phyloP scores from a whole-genome alignment of 1,139 yeast genomes.

The Saccharomycopsis hybrid region DNA sequence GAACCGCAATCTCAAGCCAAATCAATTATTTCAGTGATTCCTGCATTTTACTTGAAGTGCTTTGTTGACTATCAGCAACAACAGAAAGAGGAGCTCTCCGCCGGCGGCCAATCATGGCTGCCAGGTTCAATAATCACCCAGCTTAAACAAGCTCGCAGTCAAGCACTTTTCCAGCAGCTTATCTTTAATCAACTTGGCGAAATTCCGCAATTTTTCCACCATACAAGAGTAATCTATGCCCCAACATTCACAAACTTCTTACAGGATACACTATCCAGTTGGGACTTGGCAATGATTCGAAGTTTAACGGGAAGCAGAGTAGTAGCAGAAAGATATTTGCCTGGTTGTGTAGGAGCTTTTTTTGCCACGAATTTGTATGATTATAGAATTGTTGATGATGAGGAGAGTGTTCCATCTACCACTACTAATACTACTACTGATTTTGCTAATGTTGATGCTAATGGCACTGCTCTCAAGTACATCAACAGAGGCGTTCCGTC shows the following conservation, averaged over 20 bases:
- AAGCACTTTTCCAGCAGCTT: constrained; percentile 13
- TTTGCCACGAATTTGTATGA: constrained; percentile 56
- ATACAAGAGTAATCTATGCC: background rate
- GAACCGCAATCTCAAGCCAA: too few species aligned
- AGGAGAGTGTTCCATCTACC: constrained; percentile 48
- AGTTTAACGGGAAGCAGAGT: constrained; percentile 44
- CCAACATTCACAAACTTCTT: too few species aligned
- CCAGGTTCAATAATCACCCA: constrained; percentile 7
- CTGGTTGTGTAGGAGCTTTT: constrained; percentile 50
- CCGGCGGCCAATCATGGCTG: too few species aligned
- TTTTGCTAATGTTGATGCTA: too few species aligned
- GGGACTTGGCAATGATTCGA: constrained; percentile 29
- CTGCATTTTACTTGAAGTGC: constrained; percentile 11
- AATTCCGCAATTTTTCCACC: background rate
- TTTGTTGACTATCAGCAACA: background rate
- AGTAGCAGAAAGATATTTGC: constrained; percentile 44
- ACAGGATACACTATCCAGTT: background rate
- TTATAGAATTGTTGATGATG: constrained; percentile 38
- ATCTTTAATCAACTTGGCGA: constrained; percentile 11
- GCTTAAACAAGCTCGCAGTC: constrained; percentile 11
- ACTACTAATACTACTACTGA: too few species aligned
- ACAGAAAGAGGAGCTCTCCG: background rate
- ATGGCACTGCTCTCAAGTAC: too few species aligned
- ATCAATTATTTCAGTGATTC: constrained; percentile 11
- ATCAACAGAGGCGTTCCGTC: constrained; percentile 38